phyloP scores from a whole-genome alignment of 2,329 filamentous ascomycete species.

The Arthrobotrys entomopaga region DNA sequence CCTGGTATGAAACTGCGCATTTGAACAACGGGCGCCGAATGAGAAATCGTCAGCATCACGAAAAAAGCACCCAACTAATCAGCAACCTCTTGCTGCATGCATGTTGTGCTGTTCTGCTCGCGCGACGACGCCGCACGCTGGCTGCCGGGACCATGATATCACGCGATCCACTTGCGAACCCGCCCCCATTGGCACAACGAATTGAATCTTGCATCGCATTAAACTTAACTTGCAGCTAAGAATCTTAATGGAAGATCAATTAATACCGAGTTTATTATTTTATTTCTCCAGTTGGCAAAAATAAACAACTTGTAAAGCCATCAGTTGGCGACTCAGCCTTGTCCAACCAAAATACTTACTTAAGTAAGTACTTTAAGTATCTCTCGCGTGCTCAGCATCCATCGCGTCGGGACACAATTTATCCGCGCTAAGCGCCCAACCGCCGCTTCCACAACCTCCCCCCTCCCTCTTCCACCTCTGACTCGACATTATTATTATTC shows the following conservation, averaged over 20 bases:
- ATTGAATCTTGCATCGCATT: background rate
- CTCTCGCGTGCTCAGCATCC: background rate
- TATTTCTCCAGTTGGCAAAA: no score
- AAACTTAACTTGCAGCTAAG: background rate
- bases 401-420: no score
- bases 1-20: conserved; percentile 10
- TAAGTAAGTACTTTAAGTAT: background rate
- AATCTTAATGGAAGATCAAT: conserved; percentile 2
- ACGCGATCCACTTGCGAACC: conserved; percentile 42
- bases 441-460: conserved; percentile 8
- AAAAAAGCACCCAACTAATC: no score
- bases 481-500: background rate
- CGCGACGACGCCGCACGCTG: no score
- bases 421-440: conserved; percentile 39
- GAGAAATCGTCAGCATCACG: conserved; percentile 1
- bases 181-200: conserved; percentile 24
- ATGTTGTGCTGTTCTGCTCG: conserved; percentile 45
- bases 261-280: background rate
- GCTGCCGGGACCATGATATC: no score
- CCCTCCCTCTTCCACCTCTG: background rate
- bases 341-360: no score
- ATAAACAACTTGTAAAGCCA: no score
- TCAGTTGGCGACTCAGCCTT: no score
- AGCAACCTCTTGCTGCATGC: conserved; percentile 4
- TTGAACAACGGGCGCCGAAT: conserved; percentile 29